A percentile compares a stretch with the other conserved stretches of the same genome.
Conservation (phyloP, 768 basidiomycete genomes). For the Cytidiella melzeri region DNA sequence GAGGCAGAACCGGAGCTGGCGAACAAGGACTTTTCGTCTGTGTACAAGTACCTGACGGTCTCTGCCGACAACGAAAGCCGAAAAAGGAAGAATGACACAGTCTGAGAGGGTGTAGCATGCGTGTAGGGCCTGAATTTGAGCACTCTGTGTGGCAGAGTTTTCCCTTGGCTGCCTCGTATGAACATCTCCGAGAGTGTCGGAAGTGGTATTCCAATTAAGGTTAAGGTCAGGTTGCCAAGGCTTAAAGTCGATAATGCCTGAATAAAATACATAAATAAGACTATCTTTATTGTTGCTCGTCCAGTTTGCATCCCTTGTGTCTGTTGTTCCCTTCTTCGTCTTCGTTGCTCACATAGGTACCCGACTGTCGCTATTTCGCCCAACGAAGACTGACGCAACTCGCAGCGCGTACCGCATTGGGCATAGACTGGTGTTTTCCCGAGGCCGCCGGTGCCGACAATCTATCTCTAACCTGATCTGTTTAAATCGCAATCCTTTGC, state of each 20-base stretch:
- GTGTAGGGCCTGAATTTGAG: neutral
- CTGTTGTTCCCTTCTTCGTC: too few relatives aligned
- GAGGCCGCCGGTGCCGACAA: slow-evolving; percentile 12
- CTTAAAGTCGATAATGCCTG: too few relatives aligned
- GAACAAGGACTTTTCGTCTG: slow-evolving; percentile 73
- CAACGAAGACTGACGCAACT: slow-evolving; percentile 1
- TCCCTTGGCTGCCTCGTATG: too few relatives aligned
- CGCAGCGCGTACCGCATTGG: slow-evolving; percentile 5
- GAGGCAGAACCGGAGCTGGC: slow-evolving; percentile 51
- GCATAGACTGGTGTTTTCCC: slow-evolving; percentile 10
- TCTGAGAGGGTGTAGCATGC: neutral
- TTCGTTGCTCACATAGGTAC: too few relatives aligned
- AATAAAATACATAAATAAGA: too few relatives aligned
- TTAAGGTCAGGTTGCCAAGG: too few relatives aligned
- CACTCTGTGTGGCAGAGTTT: too few relatives aligned
- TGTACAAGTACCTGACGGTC: slow-evolving; percentile 58
- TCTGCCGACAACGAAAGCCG: slow-evolving; percentile 16
- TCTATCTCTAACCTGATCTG: slow-evolving; percentile 18
- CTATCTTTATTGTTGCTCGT: too few relatives aligned
- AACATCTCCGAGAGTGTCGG: too few relatives aligned
- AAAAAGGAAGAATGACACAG: neutral
- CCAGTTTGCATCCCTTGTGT: too few relatives aligned
- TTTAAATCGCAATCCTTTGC: slow-evolving; percentile 22
- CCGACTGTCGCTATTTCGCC: too few relatives aligned
- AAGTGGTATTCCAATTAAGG: too few relatives aligned